Evolutionary conservation across 257 asterid genomes (phyloP).

Genomic region (Ehretia macrophylla): DNA sequence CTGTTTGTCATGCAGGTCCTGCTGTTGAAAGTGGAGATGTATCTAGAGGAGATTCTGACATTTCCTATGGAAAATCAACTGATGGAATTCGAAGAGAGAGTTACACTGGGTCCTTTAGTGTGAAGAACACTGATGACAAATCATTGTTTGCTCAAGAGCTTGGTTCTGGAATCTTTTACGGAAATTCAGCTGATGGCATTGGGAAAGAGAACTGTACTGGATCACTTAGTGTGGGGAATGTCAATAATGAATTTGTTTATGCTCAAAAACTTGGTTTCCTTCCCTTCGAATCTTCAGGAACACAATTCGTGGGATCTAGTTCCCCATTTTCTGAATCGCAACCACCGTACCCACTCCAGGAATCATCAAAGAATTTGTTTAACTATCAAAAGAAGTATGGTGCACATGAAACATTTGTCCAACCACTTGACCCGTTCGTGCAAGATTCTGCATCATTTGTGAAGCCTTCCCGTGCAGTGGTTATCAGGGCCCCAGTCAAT

Average conservation of each 20-base stretch:
- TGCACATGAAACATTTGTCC: conserved; percentile 32
- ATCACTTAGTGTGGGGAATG: conserved; percentile 1
- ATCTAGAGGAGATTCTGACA: conserved; percentile 28
- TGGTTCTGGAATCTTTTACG: conserved; percentile 28
- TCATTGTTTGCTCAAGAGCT: conserved; percentile 14
- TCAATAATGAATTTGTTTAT: not conserved
- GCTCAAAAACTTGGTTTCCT: conserved; percentile 34
- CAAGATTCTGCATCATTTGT: conserved; percentile 33
- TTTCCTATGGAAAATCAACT: conserved; percentile 33
- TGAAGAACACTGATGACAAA: conserved; percentile 31
- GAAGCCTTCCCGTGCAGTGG: conserved; percentile 63
- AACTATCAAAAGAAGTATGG: conserved; percentile 25
- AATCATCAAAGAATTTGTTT: conserved; percentile 21
- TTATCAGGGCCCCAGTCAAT: conserved; percentile 67
- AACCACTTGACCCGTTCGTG: conserved; percentile 29
- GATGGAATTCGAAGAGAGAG: conserved; percentile 33
- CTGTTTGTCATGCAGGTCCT: conserved; percentile 25
- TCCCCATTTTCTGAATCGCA: conserved; percentile 32
- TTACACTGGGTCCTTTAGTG: conserved; percentile 21
- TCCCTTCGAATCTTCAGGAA: conserved; percentile 34
- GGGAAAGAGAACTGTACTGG: conserved; percentile 31
- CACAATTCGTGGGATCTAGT: conserved; percentile 18
- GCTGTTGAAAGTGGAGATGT: conserved; percentile 29
- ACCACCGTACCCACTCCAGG: conserved; percentile 23
- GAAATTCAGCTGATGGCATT: conserved; percentile 29